Conservation (phyloP, 164 flowering plant species). For the Dillenia suffruticosa region DNA sequence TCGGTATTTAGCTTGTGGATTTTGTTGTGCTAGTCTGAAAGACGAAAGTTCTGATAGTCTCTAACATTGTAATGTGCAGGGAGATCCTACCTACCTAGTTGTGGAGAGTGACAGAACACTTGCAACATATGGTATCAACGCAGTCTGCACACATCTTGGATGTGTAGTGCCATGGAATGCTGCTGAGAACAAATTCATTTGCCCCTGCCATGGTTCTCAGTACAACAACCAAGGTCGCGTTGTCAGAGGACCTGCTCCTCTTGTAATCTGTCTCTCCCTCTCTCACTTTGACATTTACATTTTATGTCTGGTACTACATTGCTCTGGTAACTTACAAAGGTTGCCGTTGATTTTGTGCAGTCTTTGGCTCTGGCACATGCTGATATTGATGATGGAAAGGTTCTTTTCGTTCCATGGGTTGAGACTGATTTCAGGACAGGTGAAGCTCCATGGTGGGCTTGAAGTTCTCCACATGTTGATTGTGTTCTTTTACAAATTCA, state of each 20-base stretch:
- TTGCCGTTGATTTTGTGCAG: slow-evolving; percentile 28
- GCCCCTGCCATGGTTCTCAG: slow-evolving; percentile 97
- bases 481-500: neutral
- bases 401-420: slow-evolving; percentile 85
- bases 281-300: neutral
- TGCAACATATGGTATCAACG: slow-evolving; percentile 87
- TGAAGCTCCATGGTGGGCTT: slow-evolving; percentile 91
- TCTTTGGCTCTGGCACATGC: slow-evolving; percentile 88
- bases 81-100: slow-evolving; percentile 91
- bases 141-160: slow-evolving; percentile 93
- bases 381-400: slow-evolving; percentile 81
- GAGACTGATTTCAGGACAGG: slow-evolving; percentile 98
- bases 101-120: slow-evolving; percentile 80
- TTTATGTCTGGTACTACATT: neutral
- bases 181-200: slow-evolving; percentile 82
- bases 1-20: too few relatives aligned
- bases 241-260: slow-evolving; percentile 93
- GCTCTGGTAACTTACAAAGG: neutral
- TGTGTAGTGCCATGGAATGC: slow-evolving; percentile 88
- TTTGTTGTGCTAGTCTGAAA: too few relatives aligned
- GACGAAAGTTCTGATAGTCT: too few relatives aligned
- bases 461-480: slow-evolving; percentile 2
- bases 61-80: slow-evolving; percentile 32
- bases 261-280: slow-evolving; percentile 39
- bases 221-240: slow-evolving; percentile 89